Evolutionary conservation across 768 basidiomycete species (phyloP).

Genomic region (Macrocybe gigantea): DNA sequence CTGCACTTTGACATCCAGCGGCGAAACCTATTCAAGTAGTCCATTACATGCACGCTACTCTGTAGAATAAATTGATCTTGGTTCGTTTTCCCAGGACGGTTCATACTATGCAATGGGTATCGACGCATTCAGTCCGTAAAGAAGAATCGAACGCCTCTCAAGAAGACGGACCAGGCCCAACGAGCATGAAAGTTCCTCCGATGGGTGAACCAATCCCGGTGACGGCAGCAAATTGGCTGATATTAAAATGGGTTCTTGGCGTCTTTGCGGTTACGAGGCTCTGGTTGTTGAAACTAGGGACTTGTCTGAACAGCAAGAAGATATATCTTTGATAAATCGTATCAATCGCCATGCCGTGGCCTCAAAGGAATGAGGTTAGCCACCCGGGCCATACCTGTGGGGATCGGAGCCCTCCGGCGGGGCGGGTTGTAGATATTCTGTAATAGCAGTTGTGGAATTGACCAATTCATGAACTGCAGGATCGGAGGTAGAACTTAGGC

Average conservation of each 20-base stretch:
- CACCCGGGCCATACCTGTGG: slow-evolving; percentile 28
- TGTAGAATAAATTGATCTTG: too few species aligned
- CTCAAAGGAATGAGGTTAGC: background rate
- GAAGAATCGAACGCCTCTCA: background rate
- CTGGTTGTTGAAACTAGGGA: slow-evolving; percentile 32
- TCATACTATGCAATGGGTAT: too few species aligned
- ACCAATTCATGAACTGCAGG: slow-evolving; percentile 8
- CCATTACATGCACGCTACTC: too few species aligned
- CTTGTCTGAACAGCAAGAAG: slow-evolving; percentile 42
- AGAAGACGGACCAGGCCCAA: slow-evolving; percentile 23
- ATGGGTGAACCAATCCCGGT: slow-evolving; percentile 39
- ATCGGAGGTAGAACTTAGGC: background rate
- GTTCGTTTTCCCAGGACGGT: too few species aligned
- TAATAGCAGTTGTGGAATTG: slow-evolving; percentile 35
- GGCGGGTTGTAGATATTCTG: slow-evolving; percentile 32
- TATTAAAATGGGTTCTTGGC: slow-evolving; percentile 30
- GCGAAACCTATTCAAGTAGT: too few species aligned
- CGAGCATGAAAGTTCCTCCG: slow-evolving; percentile 43
- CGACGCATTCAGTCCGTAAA: too few species aligned
- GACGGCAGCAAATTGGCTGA: slow-evolving; percentile 33
- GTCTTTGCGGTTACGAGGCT: slow-evolving; percentile 31
- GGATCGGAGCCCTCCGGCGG: slow-evolving; percentile 38
- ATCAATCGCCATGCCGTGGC: too few species aligned
- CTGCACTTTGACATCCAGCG: too few species aligned
- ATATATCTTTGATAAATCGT: slow-evolving; percentile 27